Evolutionary conservation across 2,329 filamentous ascomycete species (phyloP), one percentile per base, ranked within the genome.

Genomic region (Ophiognomonia clavigignenti-juglandacearum): DNA sequence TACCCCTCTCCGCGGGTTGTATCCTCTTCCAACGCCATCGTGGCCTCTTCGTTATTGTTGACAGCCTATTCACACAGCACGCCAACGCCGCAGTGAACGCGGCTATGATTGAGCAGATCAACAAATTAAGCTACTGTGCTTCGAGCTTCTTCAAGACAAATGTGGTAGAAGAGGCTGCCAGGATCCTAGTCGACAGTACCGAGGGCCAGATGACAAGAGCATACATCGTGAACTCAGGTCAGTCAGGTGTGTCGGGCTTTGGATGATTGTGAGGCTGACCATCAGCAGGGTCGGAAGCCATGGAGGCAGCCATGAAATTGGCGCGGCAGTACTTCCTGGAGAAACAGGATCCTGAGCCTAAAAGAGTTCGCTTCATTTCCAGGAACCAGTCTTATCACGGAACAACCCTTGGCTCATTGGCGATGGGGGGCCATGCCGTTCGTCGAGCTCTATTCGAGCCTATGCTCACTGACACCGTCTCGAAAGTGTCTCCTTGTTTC

Each of bases 341-440:
- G 55, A 70, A 78, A 31, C 53, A 63, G 73, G 63, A 66, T 0
- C 65, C 77, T 0, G 73, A 87, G 54, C 70, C 74, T 2, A 62
- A 72, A 32, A 73, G 85, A n/a, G 72, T 65, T 0, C 70, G 74
- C 10, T 88, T 88, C 62, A 87, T 91, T 56, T 74, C 82, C 4
- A 75, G 86, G 13, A 64, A 75, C 29, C 73, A 80, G 35, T 86
- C 83, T 4, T 91, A 87, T 56, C 86, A 91, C 53, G 86, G 86
- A 8, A 82, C 74, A 4, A 90, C 85, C 0, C 64, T 90, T 0
- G 85, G 85, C 0, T 73, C 85, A 1, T 70, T 90, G 45, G 75
- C 77, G 0, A 69, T 85, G 14, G 75, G 84, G 9, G 83, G 83
- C 9, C 80, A 88, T 59, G 64, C 73, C 4, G 68, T 69, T 5